These are phyloP conservation scores for Kluyveromyces dobzhanskii DNA, from an alignment of 805 yeast species.

Conservation along the genomic window DNA sequence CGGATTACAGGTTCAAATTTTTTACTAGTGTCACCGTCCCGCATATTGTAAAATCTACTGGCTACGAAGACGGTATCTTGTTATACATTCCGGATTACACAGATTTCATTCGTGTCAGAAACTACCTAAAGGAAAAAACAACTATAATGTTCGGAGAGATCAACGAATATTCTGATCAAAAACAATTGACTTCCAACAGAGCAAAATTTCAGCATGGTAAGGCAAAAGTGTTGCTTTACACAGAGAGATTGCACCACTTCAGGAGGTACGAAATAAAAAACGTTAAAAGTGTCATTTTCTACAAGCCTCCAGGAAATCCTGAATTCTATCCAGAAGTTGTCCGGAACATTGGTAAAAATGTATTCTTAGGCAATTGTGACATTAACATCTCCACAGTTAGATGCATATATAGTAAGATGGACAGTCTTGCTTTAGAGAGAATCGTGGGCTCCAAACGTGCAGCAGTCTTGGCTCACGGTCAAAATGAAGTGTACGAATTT, in stretches of 20 bases:
- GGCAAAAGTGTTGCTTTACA: constrained; percentile 68
- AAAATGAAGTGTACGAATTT: constrained; percentile 70
- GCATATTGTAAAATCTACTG: constrained; percentile 50
- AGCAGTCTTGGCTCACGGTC: constrained; percentile 59
- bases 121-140: constrained; percentile 49
- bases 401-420: constrained; percentile 68
- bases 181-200: constrained; percentile 65
- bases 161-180: constrained; percentile 74
- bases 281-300: constrained; percentile 72
- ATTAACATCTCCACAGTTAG: constrained; percentile 50
- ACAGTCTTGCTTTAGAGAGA: constrained; percentile 68
- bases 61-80: constrained; percentile 64
- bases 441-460: constrained; percentile 74
- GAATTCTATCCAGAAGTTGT: constrained; percentile 71
- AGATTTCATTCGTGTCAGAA: constrained; percentile 74
- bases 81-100: constrained; percentile 79
- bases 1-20: constrained; percentile 74
- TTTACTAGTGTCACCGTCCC: constrained; percentile 72
- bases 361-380: constrained; percentile 43
- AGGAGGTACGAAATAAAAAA: constrained; percentile 81
- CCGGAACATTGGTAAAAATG: constrained; percentile 54
- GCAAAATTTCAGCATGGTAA: constrained; percentile 57
- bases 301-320: constrained; percentile 81
- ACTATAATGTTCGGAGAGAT: constrained; percentile 58
- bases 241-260: constrained; percentile 90